These are phyloP conservation scores for Fraxinus americana DNA, from an alignment of 257 asterid genomes.

Conservation along the genomic window DNA sequence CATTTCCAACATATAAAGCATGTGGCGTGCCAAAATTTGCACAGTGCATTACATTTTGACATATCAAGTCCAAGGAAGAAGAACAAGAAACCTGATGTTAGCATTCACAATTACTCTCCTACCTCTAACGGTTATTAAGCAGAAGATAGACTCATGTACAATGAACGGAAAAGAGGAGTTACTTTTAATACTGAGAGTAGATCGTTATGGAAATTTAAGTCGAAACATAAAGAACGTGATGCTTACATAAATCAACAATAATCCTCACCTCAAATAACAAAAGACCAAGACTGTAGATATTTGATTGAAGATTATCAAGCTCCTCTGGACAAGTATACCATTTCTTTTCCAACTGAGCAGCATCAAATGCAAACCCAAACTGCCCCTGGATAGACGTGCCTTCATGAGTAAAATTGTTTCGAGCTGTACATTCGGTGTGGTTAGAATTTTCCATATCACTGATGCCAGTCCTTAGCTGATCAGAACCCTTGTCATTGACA, in stretches of 20 bases:
- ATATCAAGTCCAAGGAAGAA: not conserved
- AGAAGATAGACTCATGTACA: not conserved
- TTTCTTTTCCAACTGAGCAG: constrained; percentile 37
- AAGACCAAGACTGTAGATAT: constrained; percentile 50
- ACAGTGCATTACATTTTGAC: not conserved
- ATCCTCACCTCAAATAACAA: constrained; percentile 51
- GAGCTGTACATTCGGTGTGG: not conserved
- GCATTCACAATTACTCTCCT: not conserved
- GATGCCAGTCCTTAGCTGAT: not conserved
- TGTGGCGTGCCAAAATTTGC: too few species aligned
- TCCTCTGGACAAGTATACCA: constrained; percentile 51
- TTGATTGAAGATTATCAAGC: constrained; percentile 28
- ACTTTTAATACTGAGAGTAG: not conserved
- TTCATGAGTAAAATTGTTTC: not conserved
- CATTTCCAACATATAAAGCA: too few species aligned
- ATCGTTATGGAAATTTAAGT: not conserved
- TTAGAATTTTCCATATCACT: not conserved
- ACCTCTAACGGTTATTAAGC: not conserved
- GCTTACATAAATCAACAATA: not conserved
- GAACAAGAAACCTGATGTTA: not conserved
- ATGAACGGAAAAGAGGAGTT: not conserved
- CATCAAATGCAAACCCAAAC: constrained; percentile 12
- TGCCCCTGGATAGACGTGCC: not conserved
- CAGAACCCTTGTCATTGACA: not conserved
- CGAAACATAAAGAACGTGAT: not conserved